Evolutionary conservation across 2,329 filamentous ascomycete genomes (phyloP).

Genomic region (Fusarium haematococcum): DNA sequence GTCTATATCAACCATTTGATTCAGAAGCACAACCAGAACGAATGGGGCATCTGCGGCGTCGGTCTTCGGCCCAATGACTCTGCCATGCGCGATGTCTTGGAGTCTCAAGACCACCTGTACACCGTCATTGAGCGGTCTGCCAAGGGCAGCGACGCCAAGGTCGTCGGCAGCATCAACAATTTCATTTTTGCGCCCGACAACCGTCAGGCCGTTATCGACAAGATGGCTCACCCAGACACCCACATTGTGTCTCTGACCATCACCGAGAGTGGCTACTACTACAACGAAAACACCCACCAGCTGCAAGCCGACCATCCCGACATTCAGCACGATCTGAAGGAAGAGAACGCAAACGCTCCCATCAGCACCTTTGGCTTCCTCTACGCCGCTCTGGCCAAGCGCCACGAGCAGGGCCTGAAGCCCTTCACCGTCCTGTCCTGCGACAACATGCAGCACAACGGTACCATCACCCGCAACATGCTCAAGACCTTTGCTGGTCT

Average conservation of each 20-base stretch:
- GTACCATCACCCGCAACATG: conserved; percentile 64
- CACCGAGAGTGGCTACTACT: conserved; percentile 68
- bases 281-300: conserved; percentile 69
- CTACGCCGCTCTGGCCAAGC: conserved; percentile 61
- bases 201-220: conserved; percentile 63
- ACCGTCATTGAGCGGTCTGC: conserved; percentile 67
- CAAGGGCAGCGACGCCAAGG: conserved; percentile 59
- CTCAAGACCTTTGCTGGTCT: conserved; percentile 62
- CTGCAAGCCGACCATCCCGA: conserved; percentile 61
- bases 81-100: conserved; percentile 62
- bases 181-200: conserved; percentile 65
- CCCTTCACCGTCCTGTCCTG: conserved; percentile 67
- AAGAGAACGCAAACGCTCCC: conserved; percentile 57
- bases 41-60: conserved; percentile 65
- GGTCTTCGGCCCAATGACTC: conserved; percentile 63
- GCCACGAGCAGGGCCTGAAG: conserved; percentile 58
- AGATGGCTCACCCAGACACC: conserved; percentile 66
- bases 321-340: conserved; percentile 61
- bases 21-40: conserved; percentile 56
- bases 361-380: conserved; percentile 65
- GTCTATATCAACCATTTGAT: conserved; percentile 64
- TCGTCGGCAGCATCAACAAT: conserved; percentile 64
- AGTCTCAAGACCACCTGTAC: conserved; percentile 63
- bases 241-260: conserved; percentile 67
- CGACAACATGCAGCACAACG: conserved; percentile 70